Evolutionary conservation across 768 basidiomycete species (phyloP), one percentile per base, ranked within the genome.

Genomic region (Crassisporium funariophilum): DNA sequence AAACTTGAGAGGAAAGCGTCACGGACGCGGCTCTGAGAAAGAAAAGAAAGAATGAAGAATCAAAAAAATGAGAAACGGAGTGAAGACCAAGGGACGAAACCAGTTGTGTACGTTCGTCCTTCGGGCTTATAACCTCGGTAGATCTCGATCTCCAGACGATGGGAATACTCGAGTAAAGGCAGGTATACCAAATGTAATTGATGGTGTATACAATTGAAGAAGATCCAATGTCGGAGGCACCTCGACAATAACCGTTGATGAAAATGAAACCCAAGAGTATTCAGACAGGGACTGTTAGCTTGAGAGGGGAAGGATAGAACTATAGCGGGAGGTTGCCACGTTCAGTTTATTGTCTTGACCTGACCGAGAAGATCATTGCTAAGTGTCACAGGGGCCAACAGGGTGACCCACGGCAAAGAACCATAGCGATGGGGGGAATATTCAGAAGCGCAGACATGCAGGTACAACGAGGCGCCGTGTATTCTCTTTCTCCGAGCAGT

Each of bases 381-480:
- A 35, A n/a, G n/a, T 46, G 54, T 59, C 57, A 59, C 57, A 59
- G 41, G 52, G 42, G 35, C 42, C 16, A 10, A 29, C 31, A 41
- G 33, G 48, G 29, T 17, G 22, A 37, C 46, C 36, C 29, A 51
- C 53, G 50, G 50, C 46, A 55, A 37, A 44, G 48, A 41, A 44
- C 41, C 41, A 35, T 16, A 22, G 15, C 46, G 33, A 24, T 22
- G n/a, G n/a, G 47, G 24, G 33, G 44, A 33, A 24, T 40, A 38
- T 41, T 35, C 22, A 52, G 51, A 59, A 40, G 43, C 38, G 47
- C 46, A 52, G 41, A 25, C 66, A 65, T 46, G 67, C 64, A 62
- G 48, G 45, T 52, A 54, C 68, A 69, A 69, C 53, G 68, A 69
- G 66, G 68, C 62, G 43, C 43, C 47, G 50, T 47, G 39, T 29